Evolutionary conservation across 768 basidiomycete species (phyloP).

Genomic region (Mycena haematopus): DNA sequence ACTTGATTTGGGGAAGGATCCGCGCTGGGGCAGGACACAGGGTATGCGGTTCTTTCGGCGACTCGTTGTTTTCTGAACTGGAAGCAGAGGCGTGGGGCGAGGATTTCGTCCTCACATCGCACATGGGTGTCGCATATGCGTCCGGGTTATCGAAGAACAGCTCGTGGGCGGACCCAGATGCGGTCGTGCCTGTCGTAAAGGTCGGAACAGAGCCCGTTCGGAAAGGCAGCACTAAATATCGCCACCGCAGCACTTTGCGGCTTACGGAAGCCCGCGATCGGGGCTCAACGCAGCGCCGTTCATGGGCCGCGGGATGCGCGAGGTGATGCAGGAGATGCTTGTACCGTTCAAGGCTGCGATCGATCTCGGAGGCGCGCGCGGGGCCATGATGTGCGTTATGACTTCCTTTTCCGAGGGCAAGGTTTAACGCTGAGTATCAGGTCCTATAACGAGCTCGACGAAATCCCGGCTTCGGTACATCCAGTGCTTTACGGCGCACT

Average conservation of each 20-base stretch:
- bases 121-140: conserved; percentile 35
- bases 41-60: conserved; percentile 7
- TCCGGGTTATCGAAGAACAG: conserved; percentile 36
- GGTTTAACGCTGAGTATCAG: conserved; percentile 8
- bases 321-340: conserved; percentile 35
- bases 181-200: conserved; percentile 36
- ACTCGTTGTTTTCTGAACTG: not conserved
- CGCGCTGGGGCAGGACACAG: conserved; percentile 35
- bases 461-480: conserved; percentile 33
- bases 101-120: conserved; percentile 33
- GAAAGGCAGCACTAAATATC: not conserved
- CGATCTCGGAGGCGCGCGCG: conserved; percentile 33
- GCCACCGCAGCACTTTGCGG: conserved; percentile 33
- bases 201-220: not conserved
- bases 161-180: conserved; percentile 34
- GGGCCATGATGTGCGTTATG: conserved; percentile 34
- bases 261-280: conserved; percentile 33
- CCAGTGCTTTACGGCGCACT: conserved; percentile 34
- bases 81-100: conserved; percentile 36
- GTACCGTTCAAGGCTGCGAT: conserved; percentile 35
- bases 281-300: conserved; percentile 36
- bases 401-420: not conserved
- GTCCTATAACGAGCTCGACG: conserved; percentile 37
- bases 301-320: conserved; percentile 31
- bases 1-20: conserved; percentile 37